Conservation (phyloP, 768 basidiomycete species). For the Boletus rex-veris region DNA sequence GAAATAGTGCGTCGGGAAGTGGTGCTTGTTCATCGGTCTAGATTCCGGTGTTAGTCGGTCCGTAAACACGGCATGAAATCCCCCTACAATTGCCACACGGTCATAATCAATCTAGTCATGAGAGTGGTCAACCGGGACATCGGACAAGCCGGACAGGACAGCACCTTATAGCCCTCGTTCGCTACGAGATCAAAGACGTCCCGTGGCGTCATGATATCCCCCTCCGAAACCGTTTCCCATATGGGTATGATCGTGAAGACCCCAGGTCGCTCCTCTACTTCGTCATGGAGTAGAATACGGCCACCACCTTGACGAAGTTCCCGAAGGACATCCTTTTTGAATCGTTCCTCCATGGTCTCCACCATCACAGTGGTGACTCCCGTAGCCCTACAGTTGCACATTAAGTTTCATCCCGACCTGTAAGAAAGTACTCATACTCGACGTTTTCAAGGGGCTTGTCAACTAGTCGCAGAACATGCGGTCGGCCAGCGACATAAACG, state of each 20-base stretch:
- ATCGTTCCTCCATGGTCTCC: conserved; percentile 83
- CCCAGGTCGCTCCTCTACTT: conserved; percentile 90
- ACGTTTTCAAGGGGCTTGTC: conserved; percentile 92
- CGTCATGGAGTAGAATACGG: conserved; percentile 88
- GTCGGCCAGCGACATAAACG: conserved; percentile 79
- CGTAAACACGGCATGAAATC: background rate
- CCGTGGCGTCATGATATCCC: conserved; percentile 83
- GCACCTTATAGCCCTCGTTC: conserved; percentile 69
- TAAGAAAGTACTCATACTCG: conserved; percentile 52
- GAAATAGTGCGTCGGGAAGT: conserved; percentile 78
- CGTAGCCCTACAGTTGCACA: conserved; percentile 60
- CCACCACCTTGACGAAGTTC: conserved; percentile 73
- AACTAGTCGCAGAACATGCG: conserved; percentile 86
- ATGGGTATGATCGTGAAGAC: conserved; percentile 88
- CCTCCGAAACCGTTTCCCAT: conserved; percentile 84
- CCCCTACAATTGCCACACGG: conserved; percentile 82
- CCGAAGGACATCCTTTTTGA: conserved; percentile 83
- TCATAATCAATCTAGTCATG: conserved; percentile 70
- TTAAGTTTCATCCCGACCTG: background rate
- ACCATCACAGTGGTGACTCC: conserved; percentile 89
- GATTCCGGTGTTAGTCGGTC: conserved; percentile 6
- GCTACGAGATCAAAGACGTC: conserved; percentile 76
- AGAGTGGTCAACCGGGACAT: conserved; percentile 2
- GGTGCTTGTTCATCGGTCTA: conserved; percentile 98
- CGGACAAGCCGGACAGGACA: background rate